A percentile compares a stretch with the other conserved stretches of the same genome.
phyloP scores from a whole-genome alignment of 805 yeast species.

The Grigorovia yakushimaensis region DNA sequence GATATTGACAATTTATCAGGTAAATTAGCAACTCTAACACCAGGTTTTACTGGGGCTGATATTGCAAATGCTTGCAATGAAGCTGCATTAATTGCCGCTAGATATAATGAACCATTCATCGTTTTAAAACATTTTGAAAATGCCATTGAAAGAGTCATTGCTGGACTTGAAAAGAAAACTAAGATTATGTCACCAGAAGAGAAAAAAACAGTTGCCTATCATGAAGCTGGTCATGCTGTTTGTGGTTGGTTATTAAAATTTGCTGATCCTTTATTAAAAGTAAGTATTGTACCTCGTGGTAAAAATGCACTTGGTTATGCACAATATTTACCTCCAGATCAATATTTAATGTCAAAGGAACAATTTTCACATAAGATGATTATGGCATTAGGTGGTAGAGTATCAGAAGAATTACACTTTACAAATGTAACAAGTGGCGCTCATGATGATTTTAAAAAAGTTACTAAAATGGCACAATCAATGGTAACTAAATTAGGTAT shows the following conservation, averaged over 20 bases:
- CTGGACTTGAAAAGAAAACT: slow-evolving; percentile 84
- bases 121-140: slow-evolving; percentile 70
- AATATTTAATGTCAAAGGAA: slow-evolving; percentile 63
- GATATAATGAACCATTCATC: slow-evolving; percentile 55
- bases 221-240: slow-evolving; percentile 95
- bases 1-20: slow-evolving; percentile 61
- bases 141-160: slow-evolving; percentile 90
- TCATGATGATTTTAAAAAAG: slow-evolving; percentile 84
- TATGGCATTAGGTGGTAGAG: slow-evolving; percentile 92
- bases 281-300: slow-evolving; percentile 91
- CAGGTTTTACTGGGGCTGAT: slow-evolving; percentile 95
- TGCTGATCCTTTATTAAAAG: slow-evolving; percentile 88
- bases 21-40: slow-evolving; percentile 81
- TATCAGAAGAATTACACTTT: slow-evolving; percentile 83
- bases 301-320: slow-evolving; percentile 96
- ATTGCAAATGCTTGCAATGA: slow-evolving; percentile 92
- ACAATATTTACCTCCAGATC: slow-evolving; percentile 86
- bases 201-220: slow-evolving; percentile 80
- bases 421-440: slow-evolving; percentile 86
- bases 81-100: slow-evolving; percentile 88
- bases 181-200: slow-evolving; percentile 71
- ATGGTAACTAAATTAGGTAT: slow-evolving; percentile 87
- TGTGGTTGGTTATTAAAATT: slow-evolving; percentile 85
- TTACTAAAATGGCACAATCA: slow-evolving; percentile 77
- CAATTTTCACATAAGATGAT: slow-evolving; percentile 78